phyloP scores from a whole-genome alignment of 306 rosid species.

The Elaeagnus macrophylla region DNA sequence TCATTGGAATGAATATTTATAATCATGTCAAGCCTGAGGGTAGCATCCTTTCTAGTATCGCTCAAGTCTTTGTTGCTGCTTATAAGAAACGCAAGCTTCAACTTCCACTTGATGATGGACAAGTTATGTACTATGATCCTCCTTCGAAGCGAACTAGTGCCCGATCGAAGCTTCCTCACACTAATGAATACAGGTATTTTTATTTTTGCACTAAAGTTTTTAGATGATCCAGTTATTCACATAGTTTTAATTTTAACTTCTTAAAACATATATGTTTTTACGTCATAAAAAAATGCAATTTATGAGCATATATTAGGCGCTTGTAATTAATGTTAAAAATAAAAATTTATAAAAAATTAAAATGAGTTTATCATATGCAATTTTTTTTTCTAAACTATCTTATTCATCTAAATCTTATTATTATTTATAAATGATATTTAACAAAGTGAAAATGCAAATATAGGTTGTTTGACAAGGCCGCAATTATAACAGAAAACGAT shows the following conservation, averaged over 20 bases:
- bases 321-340: too few relatives aligned
- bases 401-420: not conserved
- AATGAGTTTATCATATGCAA: too few relatives aligned
- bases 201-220: too few relatives aligned
- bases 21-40: slow-evolving; percentile 15
- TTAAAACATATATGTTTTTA: too few relatives aligned
- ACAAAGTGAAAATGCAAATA: not conserved
- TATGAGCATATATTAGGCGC: too few relatives aligned
- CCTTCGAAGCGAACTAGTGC: slow-evolving; percentile 25
- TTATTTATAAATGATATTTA: too few relatives aligned
- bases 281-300: too few relatives aligned
- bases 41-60: slow-evolving; percentile 24
- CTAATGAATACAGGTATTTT: too few relatives aligned
- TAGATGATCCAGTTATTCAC: too few relatives aligned
- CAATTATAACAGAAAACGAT: slow-evolving; percentile 39
- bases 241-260: too few relatives aligned
- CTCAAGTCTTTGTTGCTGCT: slow-evolving; percentile 30
- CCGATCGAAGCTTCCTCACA: not conserved
- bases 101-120: slow-evolving; percentile 9
- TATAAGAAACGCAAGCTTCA: slow-evolving; percentile 26
- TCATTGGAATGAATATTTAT: slow-evolving; percentile 27
- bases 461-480: slow-evolving; percentile 47
- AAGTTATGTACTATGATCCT: slow-evolving; percentile 16
- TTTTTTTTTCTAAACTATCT: not conserved
- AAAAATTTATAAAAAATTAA: too few relatives aligned